Base-by-base conservation (phyloP, 2,329 filamentous ascomycete genomes). In the Arthrocladium fulminans region DNA sequence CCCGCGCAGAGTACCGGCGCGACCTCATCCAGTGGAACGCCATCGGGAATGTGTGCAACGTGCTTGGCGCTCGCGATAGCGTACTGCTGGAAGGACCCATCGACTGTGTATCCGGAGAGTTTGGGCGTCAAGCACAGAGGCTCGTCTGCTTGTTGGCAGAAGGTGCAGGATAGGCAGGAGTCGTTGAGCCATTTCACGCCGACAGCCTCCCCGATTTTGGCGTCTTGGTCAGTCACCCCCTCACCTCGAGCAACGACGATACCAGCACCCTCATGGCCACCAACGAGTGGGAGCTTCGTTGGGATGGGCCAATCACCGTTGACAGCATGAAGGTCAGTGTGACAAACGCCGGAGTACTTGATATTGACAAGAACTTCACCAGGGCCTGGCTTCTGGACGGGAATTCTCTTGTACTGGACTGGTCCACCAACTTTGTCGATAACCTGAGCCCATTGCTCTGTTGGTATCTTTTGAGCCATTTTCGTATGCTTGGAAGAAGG, bases 181-280 rank as follows among this genome's bases (percentile, higher is more conserved):
- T 87, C 86, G 68, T 95, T 92, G 62, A 96, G 75, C 88, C 88
- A 96, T 54, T 88, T 95, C 68, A 97, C 79, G 64, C 90, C 90
- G 53, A 81, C 90, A 61, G 88, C 73, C 62, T 94, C 88, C 59
- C 89, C 89, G 60, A 95, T 74, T 46, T 59, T 58, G 52, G 43
- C 50, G 64, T 88, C 72, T 53, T 94, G 71, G 59, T 92, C 86
- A 2, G 76, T 70, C 55, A 92, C 88, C 29, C 94, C 77, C 15
- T 83, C 73, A 59, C 89, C 89, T 54, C 77, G 77, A 45, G 85
- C 81, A 27, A 96, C 88, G 30, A 95, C 85, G 44, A 89, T 69
- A 64, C 89, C 88, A 23, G 87, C 88, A 61, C 88, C 80, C 65
- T 81, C 79, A 65, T 82, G 77, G 12, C 62, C 62, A 63, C 89